Evolutionary conservation across 1,139 yeast genomes (phyloP).

Genomic region (Candida freyschussii): DNA sequence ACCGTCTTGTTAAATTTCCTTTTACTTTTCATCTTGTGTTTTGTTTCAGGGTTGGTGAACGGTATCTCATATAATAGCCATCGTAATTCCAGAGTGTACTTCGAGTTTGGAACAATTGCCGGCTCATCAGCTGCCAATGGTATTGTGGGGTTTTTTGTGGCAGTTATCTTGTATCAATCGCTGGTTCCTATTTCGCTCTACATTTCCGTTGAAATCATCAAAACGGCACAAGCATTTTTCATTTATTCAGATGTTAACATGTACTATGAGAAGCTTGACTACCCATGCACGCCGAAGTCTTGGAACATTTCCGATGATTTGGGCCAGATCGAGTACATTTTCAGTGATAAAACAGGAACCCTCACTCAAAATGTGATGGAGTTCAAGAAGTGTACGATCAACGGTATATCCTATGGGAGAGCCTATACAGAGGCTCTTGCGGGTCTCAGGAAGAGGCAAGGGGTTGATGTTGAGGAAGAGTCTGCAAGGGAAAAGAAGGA

Average conservation of each 20-base stretch:
- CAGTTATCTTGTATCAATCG: slow-evolving; percentile 83
- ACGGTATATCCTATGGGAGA: slow-evolving; percentile 83
- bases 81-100: slow-evolving; percentile 57
- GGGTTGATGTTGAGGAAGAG: slow-evolving; percentile 72
- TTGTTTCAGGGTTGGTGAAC: slow-evolving; percentile 76
- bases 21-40: slow-evolving; percentile 71
- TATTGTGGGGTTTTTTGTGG: slow-evolving; percentile 79
- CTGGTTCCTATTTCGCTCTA: slow-evolving; percentile 93
- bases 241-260: slow-evolving; percentile 83
- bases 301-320: slow-evolving; percentile 97
- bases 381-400: slow-evolving; percentile 86
- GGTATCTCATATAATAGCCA: slow-evolving; percentile 62
- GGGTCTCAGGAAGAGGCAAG: slow-evolving; percentile 85
- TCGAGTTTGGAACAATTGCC: slow-evolving; percentile 61
- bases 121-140: slow-evolving; percentile 71
- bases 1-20: slow-evolving; percentile 78
- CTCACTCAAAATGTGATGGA: slow-evolving; percentile 97
- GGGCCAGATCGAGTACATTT: slow-evolving; percentile 93
- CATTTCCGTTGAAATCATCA: slow-evolving; percentile 91
- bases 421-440: slow-evolving; percentile 96
- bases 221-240: slow-evolving; percentile 90
- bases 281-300: slow-evolving; percentile 92
- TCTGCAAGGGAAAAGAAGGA: slow-evolving; percentile 55
- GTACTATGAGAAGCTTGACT: slow-evolving; percentile 82
- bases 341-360: slow-evolving; percentile 96